Percentiles rank a stretch among this genome's conserved stretches.
Conservation (phyloP, 202 grass and related monocot species). For the Bolboschoenoplectus hybrid region DNA sequence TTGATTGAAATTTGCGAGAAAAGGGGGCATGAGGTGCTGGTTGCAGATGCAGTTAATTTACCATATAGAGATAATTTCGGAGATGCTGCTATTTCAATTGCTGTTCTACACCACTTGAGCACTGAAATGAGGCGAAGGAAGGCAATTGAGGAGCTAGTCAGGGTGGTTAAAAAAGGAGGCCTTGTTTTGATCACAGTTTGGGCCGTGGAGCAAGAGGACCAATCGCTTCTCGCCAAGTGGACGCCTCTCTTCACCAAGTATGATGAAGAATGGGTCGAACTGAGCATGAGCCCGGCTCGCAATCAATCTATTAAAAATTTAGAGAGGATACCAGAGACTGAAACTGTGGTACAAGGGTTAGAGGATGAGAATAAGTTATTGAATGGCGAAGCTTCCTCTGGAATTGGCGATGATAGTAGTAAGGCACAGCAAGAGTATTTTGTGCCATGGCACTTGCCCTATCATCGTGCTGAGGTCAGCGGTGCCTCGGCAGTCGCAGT, state of each 20-base stretch:
- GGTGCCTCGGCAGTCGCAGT: conserved; percentile 75
- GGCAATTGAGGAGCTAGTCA: conserved; percentile 82
- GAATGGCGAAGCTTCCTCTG: background rate
- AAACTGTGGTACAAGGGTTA: conserved; percentile 44
- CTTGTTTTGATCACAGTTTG: conserved; percentile 94
- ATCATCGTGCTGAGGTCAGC: conserved; percentile 91
- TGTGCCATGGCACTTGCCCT: conserved; percentile 97
- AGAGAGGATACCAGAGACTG: conserved; percentile 75
- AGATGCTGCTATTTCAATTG: conserved; percentile 88
- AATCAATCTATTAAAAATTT: conserved; percentile 54
- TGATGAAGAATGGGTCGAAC: conserved; percentile 90
- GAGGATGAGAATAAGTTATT: conserved; percentile 40
- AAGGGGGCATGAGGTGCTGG: conserved; percentile 81
- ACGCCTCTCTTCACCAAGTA: conserved; percentile 88
- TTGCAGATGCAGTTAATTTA: conserved; percentile 88
- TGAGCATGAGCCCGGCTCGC: conserved; percentile 50
- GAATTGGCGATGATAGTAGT: conserved; percentile 28
- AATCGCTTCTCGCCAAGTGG: conserved; percentile 77
- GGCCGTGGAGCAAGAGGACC: conserved; percentile 92
- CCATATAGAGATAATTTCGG: conserved; percentile 83
- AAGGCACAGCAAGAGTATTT: conserved; percentile 90
- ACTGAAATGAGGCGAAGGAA: conserved; percentile 82
- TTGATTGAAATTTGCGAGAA: conserved; percentile 75
- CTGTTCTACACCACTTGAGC: conserved; percentile 90
- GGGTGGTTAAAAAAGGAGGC: conserved; percentile 75